Evolutionary conservation across 129 eudicot species (phyloP), one percentile per base, ranked within the genome.

Genomic region (Centella asiatica): DNA sequence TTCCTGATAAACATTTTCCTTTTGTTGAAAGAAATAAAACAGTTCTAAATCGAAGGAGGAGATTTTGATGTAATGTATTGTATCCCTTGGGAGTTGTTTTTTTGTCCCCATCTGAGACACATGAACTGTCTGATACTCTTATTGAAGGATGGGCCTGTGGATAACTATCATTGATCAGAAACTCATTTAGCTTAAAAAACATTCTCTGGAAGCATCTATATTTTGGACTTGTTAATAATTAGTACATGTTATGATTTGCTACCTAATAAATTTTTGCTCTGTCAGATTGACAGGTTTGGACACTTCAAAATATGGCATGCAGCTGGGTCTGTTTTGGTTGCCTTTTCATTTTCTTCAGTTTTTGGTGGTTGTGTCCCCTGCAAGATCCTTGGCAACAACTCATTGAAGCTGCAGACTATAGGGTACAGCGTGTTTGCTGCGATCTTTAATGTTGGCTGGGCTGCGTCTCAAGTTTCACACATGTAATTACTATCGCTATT

Each of bases 401-500:
- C 95, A 11, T 27, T 53, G 20, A 44, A 74, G 44, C 69, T 79
- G 69, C 83, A 81, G 76, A 90, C 94, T 23, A 63, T 90, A 64
- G 86, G 97, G n/a, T 90, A 90, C 63, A 83, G 95, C 69, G 39
- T 78, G 65, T 90, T 86, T 36, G 97, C 95, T 22, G 95, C 95
- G 4, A 73, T 90, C 62, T 90, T 86, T 76, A 90, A 90, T 40
- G 75, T 86, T 18, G 97, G 95, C 48, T 86, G 95, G 95, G 97
- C 95, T 44, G 95, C 95, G 66, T 83, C 95, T 60, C 93, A 86
- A 83, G 95, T 90, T 22, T 90, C 97, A 68, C 97, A 90, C 78
- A 86, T 90, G 97, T 90, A 85, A 76, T 32, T 12, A 25, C 65
- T 57, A 62, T 44, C 51, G 22, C 68, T 24, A 0, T 27, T 24